phyloP scores from a whole-genome alignment of 2,329 filamentous ascomycete species.

The Neocucurbitaria cava region DNA sequence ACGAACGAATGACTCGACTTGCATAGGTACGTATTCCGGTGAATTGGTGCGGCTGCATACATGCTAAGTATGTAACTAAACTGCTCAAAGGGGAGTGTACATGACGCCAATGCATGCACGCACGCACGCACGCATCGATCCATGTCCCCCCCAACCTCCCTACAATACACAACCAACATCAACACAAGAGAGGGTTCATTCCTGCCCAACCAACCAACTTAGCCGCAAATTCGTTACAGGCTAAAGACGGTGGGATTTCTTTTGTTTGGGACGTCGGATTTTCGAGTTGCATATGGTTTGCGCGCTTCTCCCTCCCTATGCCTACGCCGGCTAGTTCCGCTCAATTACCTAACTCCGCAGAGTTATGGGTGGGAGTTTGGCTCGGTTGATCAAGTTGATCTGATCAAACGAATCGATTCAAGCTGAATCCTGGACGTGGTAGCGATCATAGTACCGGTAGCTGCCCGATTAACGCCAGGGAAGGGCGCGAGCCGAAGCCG shows the following conservation, averaged over 20 bases:
- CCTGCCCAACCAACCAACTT: conserved; percentile 37
- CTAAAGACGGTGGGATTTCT: background rate
- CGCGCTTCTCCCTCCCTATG: background rate
- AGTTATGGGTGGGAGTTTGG: background rate
- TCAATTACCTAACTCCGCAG: no score
- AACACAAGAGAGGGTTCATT: conserved; percentile 3
- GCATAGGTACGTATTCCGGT: conserved; percentile 6
- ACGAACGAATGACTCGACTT: conserved; percentile 21
- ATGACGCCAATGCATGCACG: conserved; percentile 37
- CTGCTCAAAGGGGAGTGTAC: conserved; percentile 36
- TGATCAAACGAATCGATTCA: no score
- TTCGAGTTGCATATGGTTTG: background rate
- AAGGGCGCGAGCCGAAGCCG: no score
- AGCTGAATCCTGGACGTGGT: background rate
- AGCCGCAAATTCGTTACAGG: conserved; percentile 16
- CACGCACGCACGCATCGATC: conserved; percentile 37
- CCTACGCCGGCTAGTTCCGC: no score
- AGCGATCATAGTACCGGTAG: background rate
- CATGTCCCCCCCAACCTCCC: conserved; percentile 18
- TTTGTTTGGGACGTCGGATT: background rate
- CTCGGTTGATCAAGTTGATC: no score
- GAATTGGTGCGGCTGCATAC: conserved; percentile 23
- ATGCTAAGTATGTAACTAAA: conserved; percentile 16
- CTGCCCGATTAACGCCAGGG: no score
- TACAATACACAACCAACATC: no score